phyloP scores from a whole-genome alignment of 2,329 filamentous ascomycete species.

The Paracoccidioides lutzii region DNA sequence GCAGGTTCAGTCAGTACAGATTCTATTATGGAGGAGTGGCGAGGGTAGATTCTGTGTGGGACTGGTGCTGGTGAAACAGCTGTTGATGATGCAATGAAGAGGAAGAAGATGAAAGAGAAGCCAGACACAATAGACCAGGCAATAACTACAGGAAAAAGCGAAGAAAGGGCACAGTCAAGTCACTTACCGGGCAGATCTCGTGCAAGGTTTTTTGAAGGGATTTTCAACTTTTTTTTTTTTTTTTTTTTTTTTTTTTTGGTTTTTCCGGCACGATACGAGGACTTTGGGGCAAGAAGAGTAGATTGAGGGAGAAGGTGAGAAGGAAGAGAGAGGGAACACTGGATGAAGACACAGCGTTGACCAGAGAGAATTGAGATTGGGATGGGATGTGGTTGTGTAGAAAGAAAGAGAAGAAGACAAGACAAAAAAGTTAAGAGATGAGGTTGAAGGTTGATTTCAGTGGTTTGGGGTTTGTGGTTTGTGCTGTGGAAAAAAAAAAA shows the following conservation, averaged over 20 bases:
- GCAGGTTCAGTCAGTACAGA: too few relatives aligned
- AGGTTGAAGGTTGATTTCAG: neutral
- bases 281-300: conserved; percentile 14
- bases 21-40: too few relatives aligned
- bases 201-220: conserved; percentile 1
- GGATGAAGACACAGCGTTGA: conserved; percentile 2
- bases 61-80: neutral
- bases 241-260: conserved; percentile 3
- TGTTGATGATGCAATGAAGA: neutral
- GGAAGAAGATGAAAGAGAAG: neutral
- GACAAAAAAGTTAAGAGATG: neutral
- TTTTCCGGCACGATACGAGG: conserved; percentile 14
- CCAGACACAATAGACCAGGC: too few relatives aligned
- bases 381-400: neutral
- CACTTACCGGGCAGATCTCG: conserved; percentile 12
- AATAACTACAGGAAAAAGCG: too few relatives aligned
- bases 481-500: neutral
- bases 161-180: too few relatives aligned
- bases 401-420: neutral
- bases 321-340: conserved; percentile 10
- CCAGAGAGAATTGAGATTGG: neutral
- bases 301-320: conserved; percentile 14
- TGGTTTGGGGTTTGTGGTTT: too few relatives aligned
- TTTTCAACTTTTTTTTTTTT: conserved; percentile 5
- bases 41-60: neutral